phyloP scores from a whole-genome alignment of 176 grass and related monocot species.

The Carex cristatella region DNA sequence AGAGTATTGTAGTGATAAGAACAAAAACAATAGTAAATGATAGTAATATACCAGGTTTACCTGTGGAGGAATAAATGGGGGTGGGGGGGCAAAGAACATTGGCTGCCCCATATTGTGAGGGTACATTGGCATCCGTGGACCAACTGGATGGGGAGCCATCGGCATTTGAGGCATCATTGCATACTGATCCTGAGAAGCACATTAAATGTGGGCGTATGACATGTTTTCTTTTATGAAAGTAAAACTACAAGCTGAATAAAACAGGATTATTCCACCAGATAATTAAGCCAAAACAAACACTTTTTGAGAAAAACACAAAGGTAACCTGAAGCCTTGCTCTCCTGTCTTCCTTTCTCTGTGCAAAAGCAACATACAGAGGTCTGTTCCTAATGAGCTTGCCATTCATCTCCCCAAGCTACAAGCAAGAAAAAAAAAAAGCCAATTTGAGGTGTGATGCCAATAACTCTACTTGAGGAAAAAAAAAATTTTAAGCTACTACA shows the following conservation, averaged over 20 bases:
- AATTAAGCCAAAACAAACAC: neutral
- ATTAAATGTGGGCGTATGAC: neutral
- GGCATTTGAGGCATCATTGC: slow-evolving; percentile 68
- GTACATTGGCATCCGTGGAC: slow-evolving; percentile 78
- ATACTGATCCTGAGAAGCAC: slow-evolving; percentile 55
- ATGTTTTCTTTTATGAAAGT: neutral
- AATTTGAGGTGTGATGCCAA: neutral
- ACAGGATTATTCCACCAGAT: neutral
- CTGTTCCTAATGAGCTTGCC: slow-evolving; percentile 78
- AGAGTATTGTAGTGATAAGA: neutral
- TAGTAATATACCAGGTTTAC: slow-evolving; percentile 23
- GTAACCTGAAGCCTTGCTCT: slow-evolving; percentile 71
- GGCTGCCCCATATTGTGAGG: slow-evolving; percentile 78
- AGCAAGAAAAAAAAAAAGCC: neutral
- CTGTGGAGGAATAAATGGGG: slow-evolving; percentile 74
- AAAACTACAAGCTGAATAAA: neutral
- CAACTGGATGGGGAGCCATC: slow-evolving; percentile 48
- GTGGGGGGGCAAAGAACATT: slow-evolving; percentile 84
- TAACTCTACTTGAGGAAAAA: neutral
- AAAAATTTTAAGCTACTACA: neutral
- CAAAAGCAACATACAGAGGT: slow-evolving; percentile 81
- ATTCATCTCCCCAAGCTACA: slow-evolving; percentile 77
- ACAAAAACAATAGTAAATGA: neutral
- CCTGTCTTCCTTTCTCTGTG: slow-evolving; percentile 88
- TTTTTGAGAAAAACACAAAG: slow-evolving; percentile 1